Percentiles rank a stretch among this genome's conserved stretches.
Conservation (phyloP, 805 yeast genomes). For the Lipomyces spencermartinsiae region DNA sequence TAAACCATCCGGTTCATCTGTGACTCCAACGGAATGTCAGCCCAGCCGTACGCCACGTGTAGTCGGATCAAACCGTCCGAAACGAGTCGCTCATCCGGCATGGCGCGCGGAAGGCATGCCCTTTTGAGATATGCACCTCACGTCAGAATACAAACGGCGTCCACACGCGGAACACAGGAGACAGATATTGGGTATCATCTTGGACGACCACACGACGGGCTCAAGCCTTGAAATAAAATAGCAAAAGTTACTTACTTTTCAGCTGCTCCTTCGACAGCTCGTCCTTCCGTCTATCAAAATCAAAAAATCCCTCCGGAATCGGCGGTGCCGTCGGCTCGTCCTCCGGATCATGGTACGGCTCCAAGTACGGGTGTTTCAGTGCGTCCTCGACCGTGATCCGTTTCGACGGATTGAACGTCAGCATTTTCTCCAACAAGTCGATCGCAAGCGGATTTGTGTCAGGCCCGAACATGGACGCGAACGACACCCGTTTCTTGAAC, state of each 20-base stretch:
- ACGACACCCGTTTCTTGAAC: constrained; percentile 65
- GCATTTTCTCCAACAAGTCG: constrained; percentile 70
- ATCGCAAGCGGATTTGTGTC: constrained; percentile 67
- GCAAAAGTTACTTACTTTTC: constrained; percentile 53
- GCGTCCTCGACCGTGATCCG: constrained; percentile 87
- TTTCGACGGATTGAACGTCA: constrained; percentile 81
- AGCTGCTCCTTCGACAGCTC: constrained; percentile 76
- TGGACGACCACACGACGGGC: too few relatives aligned
- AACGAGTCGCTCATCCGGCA: too few relatives aligned
- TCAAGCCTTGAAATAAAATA: too few relatives aligned
- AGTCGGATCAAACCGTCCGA: too few relatives aligned
- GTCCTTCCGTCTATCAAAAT: constrained; percentile 84
- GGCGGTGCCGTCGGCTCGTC: constrained; percentile 90
- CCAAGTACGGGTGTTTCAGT: constrained; percentile 81
- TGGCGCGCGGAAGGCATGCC: too few relatives aligned
- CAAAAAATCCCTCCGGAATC: constrained; percentile 85
- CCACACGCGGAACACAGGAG: too few relatives aligned
- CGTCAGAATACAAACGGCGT: too few relatives aligned
- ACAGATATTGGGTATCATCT: too few relatives aligned
- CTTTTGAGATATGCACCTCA: too few relatives aligned
- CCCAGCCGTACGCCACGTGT: too few relatives aligned
- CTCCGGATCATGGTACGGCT: constrained; percentile 89
- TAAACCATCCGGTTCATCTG: too few relatives aligned
- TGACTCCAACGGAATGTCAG: too few relatives aligned
- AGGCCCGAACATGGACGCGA: constrained; percentile 50